phyloP scores from a whole-genome alignment of 768 basidiomycete species.

The Collybiopsis confluens region DNA sequence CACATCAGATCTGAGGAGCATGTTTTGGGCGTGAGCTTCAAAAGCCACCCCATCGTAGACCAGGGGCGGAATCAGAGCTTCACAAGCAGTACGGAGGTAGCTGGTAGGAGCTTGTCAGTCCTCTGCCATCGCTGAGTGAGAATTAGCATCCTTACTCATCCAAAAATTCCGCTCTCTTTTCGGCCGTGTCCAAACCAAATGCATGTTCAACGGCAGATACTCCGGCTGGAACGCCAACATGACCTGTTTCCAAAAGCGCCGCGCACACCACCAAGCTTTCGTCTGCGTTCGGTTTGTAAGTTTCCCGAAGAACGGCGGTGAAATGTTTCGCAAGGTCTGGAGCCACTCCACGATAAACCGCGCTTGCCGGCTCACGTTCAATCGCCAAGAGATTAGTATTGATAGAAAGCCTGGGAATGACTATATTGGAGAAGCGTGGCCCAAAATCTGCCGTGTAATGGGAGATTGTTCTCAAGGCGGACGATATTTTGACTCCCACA shows the following conservation, averaged over 20 bases:
- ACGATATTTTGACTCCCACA: slow-evolving; percentile 55
- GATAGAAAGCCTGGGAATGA: slow-evolving; percentile 45
- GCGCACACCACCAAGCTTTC: slow-evolving; percentile 48
- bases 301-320: slow-evolving; percentile 44
- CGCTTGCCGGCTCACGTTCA: slow-evolving; percentile 47
- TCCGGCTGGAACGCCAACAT: slow-evolving; percentile 33
- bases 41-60: slow-evolving; percentile 55
- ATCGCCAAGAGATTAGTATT: slow-evolving; percentile 38
- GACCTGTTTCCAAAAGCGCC: slow-evolving; percentile 50
- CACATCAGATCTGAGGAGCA: slow-evolving; percentile 42
- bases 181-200: slow-evolving; percentile 41
- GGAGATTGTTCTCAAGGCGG: slow-evolving; percentile 53
- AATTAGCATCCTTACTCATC: slow-evolving; percentile 31
- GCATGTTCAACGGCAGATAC: slow-evolving; percentile 43
- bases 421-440: slow-evolving; percentile 47
- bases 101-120: slow-evolving; percentile 20
- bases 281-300: slow-evolving; percentile 31
- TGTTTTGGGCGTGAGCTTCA: slow-evolving; percentile 60
- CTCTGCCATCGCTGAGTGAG: neutral
- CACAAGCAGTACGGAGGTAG: slow-evolving; percentile 47
- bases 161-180: slow-evolving; percentile 43
- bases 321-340: slow-evolving; percentile 50
- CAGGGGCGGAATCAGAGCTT: slow-evolving; percentile 48
- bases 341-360: slow-evolving; percentile 36
- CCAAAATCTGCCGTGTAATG: slow-evolving; percentile 56